A percentile compares a stretch with the other conserved stretches of the same genome.
phyloP scores from a whole-genome alignment of 2,329 filamentous ascomycete species.

The Paecilomyces sp. region DNA sequence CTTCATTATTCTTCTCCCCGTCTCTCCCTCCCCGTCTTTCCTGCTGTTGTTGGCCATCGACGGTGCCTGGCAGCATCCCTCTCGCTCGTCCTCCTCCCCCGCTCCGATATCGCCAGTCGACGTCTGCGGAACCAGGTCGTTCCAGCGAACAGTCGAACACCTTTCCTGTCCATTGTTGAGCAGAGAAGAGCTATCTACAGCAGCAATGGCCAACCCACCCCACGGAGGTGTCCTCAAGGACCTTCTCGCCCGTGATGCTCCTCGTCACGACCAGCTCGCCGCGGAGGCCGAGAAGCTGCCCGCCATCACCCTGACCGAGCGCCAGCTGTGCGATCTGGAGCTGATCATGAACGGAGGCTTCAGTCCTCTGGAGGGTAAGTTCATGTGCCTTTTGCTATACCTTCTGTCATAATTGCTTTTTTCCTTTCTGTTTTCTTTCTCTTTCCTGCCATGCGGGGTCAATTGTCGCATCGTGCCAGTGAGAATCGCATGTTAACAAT shows the following conservation, averaged over 20 bases:
- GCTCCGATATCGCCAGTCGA: background rate
- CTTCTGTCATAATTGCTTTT: conserved; percentile 2
- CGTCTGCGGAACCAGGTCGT: background rate
- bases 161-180: background rate
- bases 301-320: conserved; percentile 77
- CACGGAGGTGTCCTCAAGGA: conserved; percentile 97
- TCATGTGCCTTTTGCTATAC: background rate
- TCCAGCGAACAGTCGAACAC: background rate
- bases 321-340: conserved; percentile 96
- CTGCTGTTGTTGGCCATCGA: background rate
- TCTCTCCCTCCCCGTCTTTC: background rate
- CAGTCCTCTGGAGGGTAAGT: conserved; percentile 88
- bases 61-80: background rate
- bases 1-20: background rate
- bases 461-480: background rate
- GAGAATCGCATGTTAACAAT: background rate
- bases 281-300: conserved; percentile 82
- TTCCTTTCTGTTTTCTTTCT: background rate
- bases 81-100: background rate
- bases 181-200: background rate
- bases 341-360: conserved; percentile 96
- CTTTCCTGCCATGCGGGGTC: background rate
- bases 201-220: conserved; percentile 49
- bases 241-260: conserved; percentile 85
- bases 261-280: conserved; percentile 69